These are phyloP conservation scores for Adansonia grandidieri DNA, from an alignment of 441 rosid species.

Conservation along the genomic window DNA sequence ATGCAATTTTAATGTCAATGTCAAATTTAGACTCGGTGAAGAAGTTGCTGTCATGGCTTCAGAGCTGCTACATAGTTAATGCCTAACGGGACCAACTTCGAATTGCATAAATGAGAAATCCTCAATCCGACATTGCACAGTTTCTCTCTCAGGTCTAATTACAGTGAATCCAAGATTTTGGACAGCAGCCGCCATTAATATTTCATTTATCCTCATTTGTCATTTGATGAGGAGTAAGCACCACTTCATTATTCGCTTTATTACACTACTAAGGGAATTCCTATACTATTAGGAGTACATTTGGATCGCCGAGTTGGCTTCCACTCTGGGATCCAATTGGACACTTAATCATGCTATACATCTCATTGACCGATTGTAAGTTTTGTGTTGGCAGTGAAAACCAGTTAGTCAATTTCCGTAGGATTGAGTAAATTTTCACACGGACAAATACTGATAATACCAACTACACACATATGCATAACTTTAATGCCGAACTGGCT, in stretches of 20 bases:
- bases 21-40: background rate
- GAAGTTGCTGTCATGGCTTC: background rate
- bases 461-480: too few species aligned
- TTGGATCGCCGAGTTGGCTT: too few species aligned
- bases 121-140: too few species aligned
- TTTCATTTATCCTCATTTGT: too few species aligned
- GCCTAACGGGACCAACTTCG: background rate
- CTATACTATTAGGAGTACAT: slow-evolving; percentile 16
- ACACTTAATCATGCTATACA: too few species aligned
- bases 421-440: slow-evolving; percentile 12
- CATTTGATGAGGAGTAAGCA: too few species aligned
- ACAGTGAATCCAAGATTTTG: too few species aligned
- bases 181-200: too few species aligned
- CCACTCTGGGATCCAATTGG: too few species aligned
- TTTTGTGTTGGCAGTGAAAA: slow-evolving; percentile 19
- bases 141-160: too few species aligned
- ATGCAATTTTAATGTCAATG: background rate
- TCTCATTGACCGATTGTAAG: slow-evolving; percentile 8
- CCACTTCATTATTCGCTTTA: too few species aligned
- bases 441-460: background rate
- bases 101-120: background rate
- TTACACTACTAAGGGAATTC: slow-evolving; percentile 14
- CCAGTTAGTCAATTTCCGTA: slow-evolving; percentile 28
- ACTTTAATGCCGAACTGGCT: too few species aligned
- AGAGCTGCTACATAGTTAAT: background rate